Evolutionary conservation across 129 eudicot species (phyloP), one percentile per base, ranked within the genome.

Genomic region (Rutidosis leptorrhynchoides): DNA sequence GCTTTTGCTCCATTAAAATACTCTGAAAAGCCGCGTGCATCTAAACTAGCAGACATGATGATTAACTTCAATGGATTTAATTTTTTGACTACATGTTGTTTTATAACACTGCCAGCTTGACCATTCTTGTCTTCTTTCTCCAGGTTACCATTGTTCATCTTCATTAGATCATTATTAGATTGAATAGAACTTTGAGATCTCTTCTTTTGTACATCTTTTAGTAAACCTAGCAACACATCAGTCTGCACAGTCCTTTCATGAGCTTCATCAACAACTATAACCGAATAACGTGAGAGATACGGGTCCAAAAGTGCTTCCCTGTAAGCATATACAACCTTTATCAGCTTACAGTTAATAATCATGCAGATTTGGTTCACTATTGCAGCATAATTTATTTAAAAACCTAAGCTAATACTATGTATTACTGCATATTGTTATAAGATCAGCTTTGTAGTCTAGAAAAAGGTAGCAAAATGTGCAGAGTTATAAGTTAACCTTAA

Each of bases 291-390:
- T 17, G 97, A 86, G 65, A 94, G 95, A 49, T 69, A 80, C 3
- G 97, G 93, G 70, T 94, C 99, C 82, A 94, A 78, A 67, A 94
- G 82, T 74, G 97, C 97, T 79, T 94, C 99, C 90, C 97, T 93
- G 89, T 45, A 72, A 65, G 62, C 32, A 77, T 28, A 69, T 16
- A 32, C 62, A 63, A 58, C 52, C 52, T 55, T 65, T 27, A 66
- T 61, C 48, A 61, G 26, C 45, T 65, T 16, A 27, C 2, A 12
- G 40, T 58, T 27, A 27, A 27, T 7, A 15, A 57, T 15, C 37
- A 58, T 58, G 40, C 15, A 15, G 17, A 14, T 57, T 7, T 1
- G 32, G 32, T 57, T 57, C 37, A 57, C 4, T 14, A 27, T 25
- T 57, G 20, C 30, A 57, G 21, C 20, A 57, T 57, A 57, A 57